Percentiles rank a stretch among this genome's conserved stretches.
These are phyloP conservation scores for Schizonepeta tenuifolia DNA, from an alignment of 257 asterid genomes.

Conservation along the genomic window DNA sequence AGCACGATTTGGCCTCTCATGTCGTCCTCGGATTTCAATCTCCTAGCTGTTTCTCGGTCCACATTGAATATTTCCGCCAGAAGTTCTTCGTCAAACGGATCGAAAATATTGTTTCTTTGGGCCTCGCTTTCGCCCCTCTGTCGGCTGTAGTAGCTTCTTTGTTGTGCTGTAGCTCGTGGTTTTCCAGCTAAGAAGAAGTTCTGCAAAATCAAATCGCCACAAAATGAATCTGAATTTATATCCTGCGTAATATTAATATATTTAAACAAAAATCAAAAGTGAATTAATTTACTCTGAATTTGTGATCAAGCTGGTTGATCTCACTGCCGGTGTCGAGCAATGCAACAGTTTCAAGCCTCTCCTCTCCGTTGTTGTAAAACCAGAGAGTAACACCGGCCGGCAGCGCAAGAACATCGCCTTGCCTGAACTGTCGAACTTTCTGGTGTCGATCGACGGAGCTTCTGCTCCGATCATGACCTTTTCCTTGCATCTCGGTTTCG, in stretches of 20 bases:
- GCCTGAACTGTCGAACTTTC: slow-evolving; percentile 44
- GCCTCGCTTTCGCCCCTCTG: slow-evolving; percentile 17
- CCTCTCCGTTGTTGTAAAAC: slow-evolving; percentile 58
- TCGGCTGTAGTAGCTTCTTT: not conserved
- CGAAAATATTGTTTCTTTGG: slow-evolving; percentile 42
- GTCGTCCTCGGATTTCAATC: slow-evolving; percentile 39
- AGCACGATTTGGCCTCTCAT: slow-evolving; percentile 52
- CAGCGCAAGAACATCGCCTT: slow-evolving; percentile 61
- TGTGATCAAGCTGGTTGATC: slow-evolving; percentile 62
- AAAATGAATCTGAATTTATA: no score
- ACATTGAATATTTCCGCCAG: slow-evolving; percentile 41
- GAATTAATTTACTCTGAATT: slow-evolving; percentile 46
- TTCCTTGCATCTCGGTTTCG: slow-evolving; percentile 34
- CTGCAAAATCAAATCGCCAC: slow-evolving; percentile 26
- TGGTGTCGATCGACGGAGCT: slow-evolving; percentile 49
- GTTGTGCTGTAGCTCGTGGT: slow-evolving; percentile 40
- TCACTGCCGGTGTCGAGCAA: slow-evolving; percentile 57
- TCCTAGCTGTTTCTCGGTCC: slow-evolving; percentile 34
- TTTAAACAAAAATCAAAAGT: no score
- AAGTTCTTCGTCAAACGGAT: slow-evolving; percentile 39
- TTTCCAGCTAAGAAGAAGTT: slow-evolving; percentile 69
- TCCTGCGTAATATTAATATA: no score
- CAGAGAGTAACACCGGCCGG: slow-evolving; percentile 58
- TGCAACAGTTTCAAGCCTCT: slow-evolving; percentile 48
- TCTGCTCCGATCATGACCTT: not conserved